Evolutionary conservation across 2,329 filamentous ascomycete species (phyloP).

Genomic region (Colletotrichum lini): DNA sequence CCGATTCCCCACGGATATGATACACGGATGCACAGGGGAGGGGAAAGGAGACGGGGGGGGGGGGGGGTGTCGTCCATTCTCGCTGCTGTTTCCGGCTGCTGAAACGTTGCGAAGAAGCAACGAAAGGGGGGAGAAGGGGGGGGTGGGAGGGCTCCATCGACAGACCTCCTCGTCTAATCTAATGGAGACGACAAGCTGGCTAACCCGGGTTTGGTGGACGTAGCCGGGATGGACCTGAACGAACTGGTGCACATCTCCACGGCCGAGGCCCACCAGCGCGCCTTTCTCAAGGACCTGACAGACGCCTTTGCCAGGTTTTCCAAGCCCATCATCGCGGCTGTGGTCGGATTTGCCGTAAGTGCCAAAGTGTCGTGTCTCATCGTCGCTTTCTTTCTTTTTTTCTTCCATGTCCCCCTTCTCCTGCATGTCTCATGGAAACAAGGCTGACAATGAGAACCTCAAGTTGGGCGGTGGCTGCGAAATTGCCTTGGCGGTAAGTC

Average conservation of each 20-base stretch:
- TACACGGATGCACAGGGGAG: constrained; percentile 2
- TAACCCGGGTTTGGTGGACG: constrained; percentile 33
- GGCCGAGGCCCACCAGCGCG: constrained; percentile 45
- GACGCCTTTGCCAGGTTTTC: constrained; percentile 53
- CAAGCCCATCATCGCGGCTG: constrained; percentile 65
- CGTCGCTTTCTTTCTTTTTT: neutral
- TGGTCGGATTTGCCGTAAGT: constrained; percentile 65
- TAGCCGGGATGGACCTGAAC: constrained; percentile 45
- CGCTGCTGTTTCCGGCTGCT: constrained; percentile 30
- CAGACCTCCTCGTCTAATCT: constrained; percentile 25
- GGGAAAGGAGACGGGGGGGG: neutral
- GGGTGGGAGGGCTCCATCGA: neutral
- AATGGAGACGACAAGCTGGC: constrained; percentile 14
- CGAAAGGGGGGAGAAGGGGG: no score
- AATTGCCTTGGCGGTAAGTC: constrained; percentile 59
- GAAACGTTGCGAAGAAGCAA: constrained; percentile 24
- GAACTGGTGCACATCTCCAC: constrained; percentile 44
- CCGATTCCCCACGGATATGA: constrained; percentile 39
- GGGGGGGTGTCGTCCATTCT: neutral
- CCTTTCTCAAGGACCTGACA: constrained; percentile 57
- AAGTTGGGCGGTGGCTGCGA: constrained; percentile 66
- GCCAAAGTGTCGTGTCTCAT: neutral
- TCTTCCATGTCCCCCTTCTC: neutral
- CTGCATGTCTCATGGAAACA: neutral
- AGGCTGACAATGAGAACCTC: constrained; percentile 16